Evolutionary conservation across 441 rosid genomes (phyloP).

Genomic region (Geranium incanum): DNA sequence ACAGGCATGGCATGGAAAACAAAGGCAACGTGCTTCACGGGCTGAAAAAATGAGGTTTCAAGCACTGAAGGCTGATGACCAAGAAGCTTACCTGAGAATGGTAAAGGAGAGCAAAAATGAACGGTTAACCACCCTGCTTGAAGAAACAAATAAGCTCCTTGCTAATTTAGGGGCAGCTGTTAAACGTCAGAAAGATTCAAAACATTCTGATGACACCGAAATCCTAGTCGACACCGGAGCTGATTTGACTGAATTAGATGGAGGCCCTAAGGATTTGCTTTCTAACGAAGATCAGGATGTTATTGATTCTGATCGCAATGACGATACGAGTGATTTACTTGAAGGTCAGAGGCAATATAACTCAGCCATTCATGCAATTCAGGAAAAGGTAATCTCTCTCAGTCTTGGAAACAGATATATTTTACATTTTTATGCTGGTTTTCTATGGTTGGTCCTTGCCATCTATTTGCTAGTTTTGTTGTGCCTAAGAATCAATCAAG

Average conservation of each 20-base stretch:
- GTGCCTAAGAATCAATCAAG: neutral
- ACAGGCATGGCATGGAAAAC: slow-evolving; percentile 99
- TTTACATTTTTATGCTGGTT: neutral
- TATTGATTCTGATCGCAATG: slow-evolving; percentile 69
- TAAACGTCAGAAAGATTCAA: slow-evolving; percentile 91
- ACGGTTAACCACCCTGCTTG: slow-evolving; percentile 81
- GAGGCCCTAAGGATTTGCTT: slow-evolving; percentile 49
- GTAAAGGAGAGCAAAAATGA: slow-evolving; percentile 99
- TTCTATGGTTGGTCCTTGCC: neutral
- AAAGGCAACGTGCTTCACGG: slow-evolving; percentile 96
- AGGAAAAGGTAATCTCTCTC: slow-evolving; percentile 65
- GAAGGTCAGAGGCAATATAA: slow-evolving; percentile 97
- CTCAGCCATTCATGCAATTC: slow-evolving; percentile 90
- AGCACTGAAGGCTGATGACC: slow-evolving; percentile 96
- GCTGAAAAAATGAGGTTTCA: slow-evolving; percentile 94
- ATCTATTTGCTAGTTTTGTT: neutral
- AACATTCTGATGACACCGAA: slow-evolving; percentile 62
- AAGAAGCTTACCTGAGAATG: slow-evolving; percentile 92
- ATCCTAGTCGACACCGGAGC: slow-evolving; percentile 55
- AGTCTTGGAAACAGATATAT: neutral
- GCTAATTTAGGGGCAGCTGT: slow-evolving; percentile 96
- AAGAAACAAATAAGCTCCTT: slow-evolving; percentile 95
- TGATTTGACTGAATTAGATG: slow-evolving; percentile 72
- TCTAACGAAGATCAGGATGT: slow-evolving; percentile 62
- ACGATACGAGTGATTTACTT: slow-evolving; percentile 71